Evolutionary conservation across 805 yeast genomes (phyloP).

Genomic region (Ogataea salicorniae): DNA sequence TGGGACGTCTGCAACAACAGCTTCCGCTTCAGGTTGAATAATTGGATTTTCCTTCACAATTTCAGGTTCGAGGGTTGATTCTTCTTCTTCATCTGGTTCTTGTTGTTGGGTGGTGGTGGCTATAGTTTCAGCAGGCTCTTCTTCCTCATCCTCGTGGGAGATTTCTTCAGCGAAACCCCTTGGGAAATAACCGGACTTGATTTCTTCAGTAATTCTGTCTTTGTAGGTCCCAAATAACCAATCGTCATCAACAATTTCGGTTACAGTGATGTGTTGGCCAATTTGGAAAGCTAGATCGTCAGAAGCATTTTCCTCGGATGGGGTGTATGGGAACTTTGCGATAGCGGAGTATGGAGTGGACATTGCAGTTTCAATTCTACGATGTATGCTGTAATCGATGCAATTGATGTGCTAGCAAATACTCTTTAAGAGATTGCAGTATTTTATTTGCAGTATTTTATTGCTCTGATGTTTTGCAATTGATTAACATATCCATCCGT

Average conservation of each 20-base stretch:
- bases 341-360: conserved; percentile 27
- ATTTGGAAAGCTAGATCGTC: conserved; percentile 75
- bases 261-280: conserved; percentile 70
- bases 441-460: too few species aligned
- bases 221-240: conserved; percentile 76
- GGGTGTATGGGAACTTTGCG: conserved; percentile 29
- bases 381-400: too few species aligned
- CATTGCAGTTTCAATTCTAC: conserved; percentile 6
- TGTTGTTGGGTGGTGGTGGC: too few species aligned
- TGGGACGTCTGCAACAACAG: background rate
- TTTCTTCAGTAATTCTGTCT: conserved; percentile 36
- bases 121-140: background rate
- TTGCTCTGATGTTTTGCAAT: too few species aligned
- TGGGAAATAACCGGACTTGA: conserved; percentile 77
- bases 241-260: conserved; percentile 80
- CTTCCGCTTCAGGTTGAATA: too few species aligned
- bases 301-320: conserved; percentile 50
- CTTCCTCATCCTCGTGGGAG: conserved; percentile 3
- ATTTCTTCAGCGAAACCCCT: conserved; percentile 62
- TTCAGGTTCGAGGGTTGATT: too few species aligned
- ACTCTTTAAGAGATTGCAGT: too few species aligned
- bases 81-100: too few species aligned
- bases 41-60: too few species aligned
- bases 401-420: background rate
- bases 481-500: too few species aligned